Base-by-base conservation (phyloP, 2,329 filamentous ascomycete species). In the Periglandula ipomoeae region DNA sequence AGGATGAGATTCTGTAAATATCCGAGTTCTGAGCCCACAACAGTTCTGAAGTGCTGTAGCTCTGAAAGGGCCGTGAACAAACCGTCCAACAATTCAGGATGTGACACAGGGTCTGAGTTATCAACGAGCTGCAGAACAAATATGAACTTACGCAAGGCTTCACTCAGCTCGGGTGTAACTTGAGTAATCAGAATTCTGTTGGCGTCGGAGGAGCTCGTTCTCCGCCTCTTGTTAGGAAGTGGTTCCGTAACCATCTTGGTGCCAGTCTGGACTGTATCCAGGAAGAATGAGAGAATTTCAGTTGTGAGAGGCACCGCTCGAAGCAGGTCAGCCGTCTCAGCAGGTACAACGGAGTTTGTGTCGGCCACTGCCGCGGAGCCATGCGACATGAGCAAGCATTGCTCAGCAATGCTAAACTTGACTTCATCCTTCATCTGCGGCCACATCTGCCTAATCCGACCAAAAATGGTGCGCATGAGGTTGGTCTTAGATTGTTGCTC, bases 71-170 rank as follows among this genome's bases (percentile, higher is more conserved):
- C 78, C 49, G 84, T 82, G 69, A 97, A 98, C 3, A 98, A 73
- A 24, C 80, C 81, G 51, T 82, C 81, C 5, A 95, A 75, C 35
- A 98, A 73, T 59, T 87, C 80, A 0, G 87, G 81, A 61, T 95
- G 86, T 26, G 80, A 76, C 49, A 82, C 82, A 0, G 88, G 85
- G 41, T 81, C 78, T 3, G 89, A 91, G 44, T 79, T 81, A 61
- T 97, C 90, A 15, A 97, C 79, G 23, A 97, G 70, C 63, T 97
- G 90, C 34, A 97, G 73, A 10, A 96, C 87, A 60, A 95, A 82
- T 0, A 90, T 95, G 48, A 91, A 78, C 57, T 85, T 85, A 56
- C 81, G 81, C 53, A 96, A 75, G 6, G 84, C 77, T 43, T 76
- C 74, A 54, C 78, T 79, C 26, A 90, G 67, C 59, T 87, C 82